A percentile compares a stretch with the other conserved stretches of the same genome.
These are phyloP conservation scores for Pistacia vera DNA, from an alignment of 345 rosid species.

Conservation along the genomic window DNA sequence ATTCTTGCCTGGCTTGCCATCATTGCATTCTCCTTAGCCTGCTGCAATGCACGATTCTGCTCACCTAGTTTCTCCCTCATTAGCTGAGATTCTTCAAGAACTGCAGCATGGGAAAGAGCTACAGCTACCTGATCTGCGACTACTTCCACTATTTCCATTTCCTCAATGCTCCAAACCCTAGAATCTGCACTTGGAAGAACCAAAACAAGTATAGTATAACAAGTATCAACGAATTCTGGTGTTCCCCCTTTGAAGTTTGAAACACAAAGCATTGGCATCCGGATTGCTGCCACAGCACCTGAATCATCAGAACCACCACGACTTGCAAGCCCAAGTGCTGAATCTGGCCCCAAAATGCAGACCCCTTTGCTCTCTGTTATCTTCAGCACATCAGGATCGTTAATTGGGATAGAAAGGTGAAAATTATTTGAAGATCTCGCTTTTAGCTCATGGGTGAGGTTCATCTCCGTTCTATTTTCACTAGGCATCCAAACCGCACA, in stretches of 20 bases:
- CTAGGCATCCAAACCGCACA: conserved; percentile 98
- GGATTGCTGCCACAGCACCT: conserved; percentile 83
- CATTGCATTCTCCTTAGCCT: conserved; percentile 82
- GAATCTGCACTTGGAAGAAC: conserved; percentile 62
- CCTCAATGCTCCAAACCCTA: conserved; percentile 66
- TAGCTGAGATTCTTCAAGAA: conserved; percentile 87
- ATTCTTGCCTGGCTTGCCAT: conserved; percentile 94
- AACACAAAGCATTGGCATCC: conserved; percentile 89
- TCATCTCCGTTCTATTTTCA: conserved; percentile 64
- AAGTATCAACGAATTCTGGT: conserved; percentile 70
- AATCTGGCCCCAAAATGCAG: conserved; percentile 56
- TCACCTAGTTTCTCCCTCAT: conserved; percentile 85
- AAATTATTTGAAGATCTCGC: conserved; percentile 39
- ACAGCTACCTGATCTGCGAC: conserved; percentile 99
- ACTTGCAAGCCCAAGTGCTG: conserved; percentile 71
- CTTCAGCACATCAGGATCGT: conserved; percentile 67
- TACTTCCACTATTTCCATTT: conserved; percentile 85
- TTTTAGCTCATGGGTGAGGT: conserved; percentile 74
- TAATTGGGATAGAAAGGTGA: conserved; percentile 38
- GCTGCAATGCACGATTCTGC: conserved; percentile 75
- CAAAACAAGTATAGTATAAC: conserved; percentile 81
- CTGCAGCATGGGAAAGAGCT: conserved; percentile 94
- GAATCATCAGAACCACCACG: conserved; percentile 57
- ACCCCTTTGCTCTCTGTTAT: conserved; percentile 67
- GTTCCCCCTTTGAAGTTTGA: conserved; percentile 95